Conservation (phyloP, 345 rosid genomes). For the Melaleuca quinquenervia region DNA sequence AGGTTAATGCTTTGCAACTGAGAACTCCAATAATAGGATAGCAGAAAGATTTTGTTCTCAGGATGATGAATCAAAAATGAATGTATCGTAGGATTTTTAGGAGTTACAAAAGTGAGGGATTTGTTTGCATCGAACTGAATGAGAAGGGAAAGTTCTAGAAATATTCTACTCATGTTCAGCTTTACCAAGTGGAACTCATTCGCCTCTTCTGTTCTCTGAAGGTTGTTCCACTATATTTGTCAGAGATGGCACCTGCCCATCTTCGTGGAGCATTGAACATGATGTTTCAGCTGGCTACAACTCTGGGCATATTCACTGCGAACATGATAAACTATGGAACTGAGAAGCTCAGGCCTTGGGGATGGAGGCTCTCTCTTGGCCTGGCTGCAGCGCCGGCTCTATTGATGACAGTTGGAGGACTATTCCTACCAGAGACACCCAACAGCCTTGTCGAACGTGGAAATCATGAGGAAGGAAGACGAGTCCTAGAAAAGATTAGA, state of each 20-base stretch:
- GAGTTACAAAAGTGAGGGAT: not conserved
- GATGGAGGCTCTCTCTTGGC: slow-evolving; percentile 97
- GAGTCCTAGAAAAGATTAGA: slow-evolving; percentile 58
- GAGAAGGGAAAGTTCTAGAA: not conserved
- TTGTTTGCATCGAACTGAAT: not conserved
- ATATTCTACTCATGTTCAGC: not conserved
- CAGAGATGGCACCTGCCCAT: slow-evolving; percentile 94
- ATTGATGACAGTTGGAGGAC: slow-evolving; percentile 79
- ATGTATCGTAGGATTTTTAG: not conserved
- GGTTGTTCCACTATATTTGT: slow-evolving; percentile 84
- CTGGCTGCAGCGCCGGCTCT: slow-evolving; percentile 74
- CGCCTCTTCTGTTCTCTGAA: slow-evolving; percentile 1
- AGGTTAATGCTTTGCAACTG: not conserved
- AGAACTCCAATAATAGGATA: not conserved
- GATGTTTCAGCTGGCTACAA: slow-evolving; percentile 94
- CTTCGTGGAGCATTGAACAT: slow-evolving; percentile 86
- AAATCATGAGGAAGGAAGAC: slow-evolving; percentile 39
- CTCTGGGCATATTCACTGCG: slow-evolving; percentile 75
- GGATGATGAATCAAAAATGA: not conserved
- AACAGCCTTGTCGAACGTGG: slow-evolving; percentile 83
- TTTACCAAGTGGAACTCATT: not conserved
- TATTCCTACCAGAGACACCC: slow-evolving; percentile 73
- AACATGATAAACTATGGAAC: slow-evolving; percentile 92
- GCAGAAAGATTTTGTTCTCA: not conserved
- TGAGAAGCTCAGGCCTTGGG: slow-evolving; percentile 70